These are phyloP conservation scores for Aspergillus tanneri DNA, from an alignment of 2,329 filamentous ascomycete species.

Conservation along the genomic window DNA sequence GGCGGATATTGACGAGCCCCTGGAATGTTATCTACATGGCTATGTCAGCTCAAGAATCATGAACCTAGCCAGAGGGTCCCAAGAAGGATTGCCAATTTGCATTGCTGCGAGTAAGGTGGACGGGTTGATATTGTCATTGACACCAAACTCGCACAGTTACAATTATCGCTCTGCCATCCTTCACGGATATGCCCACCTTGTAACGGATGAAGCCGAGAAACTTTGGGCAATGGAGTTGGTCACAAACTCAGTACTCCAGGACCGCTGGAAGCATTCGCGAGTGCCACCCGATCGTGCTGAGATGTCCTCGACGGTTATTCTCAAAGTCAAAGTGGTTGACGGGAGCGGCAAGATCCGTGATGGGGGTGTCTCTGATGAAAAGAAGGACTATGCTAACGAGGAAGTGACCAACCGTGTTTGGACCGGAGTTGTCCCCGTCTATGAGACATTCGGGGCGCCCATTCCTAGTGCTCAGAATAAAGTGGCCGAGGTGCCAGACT, in stretches of 20 bases:
- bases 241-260: constrained; percentile 69
- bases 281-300: constrained; percentile 71
- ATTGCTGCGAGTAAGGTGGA: constrained; percentile 73
- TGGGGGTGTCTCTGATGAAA: constrained; percentile 63
- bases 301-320: constrained; percentile 70
- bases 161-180: constrained; percentile 81
- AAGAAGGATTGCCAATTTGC: constrained; percentile 65
- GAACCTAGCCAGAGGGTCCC: constrained; percentile 55
- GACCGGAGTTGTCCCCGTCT: constrained; percentile 65
- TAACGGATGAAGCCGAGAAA: constrained; percentile 68
- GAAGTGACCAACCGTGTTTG: constrained; percentile 54
- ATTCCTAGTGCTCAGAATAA: constrained; percentile 60
- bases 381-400: constrained; percentile 51
- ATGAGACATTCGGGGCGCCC: constrained; percentile 63
- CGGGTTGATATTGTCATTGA: constrained; percentile 75
- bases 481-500: constrained; percentile 58
- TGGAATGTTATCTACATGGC: constrained; percentile 79
- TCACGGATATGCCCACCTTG: constrained; percentile 69
- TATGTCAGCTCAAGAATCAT: constrained; percentile 79
- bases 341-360: constrained; percentile 74
- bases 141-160: constrained; percentile 77
- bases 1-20: constrained; percentile 60
- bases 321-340: constrained; percentile 66
- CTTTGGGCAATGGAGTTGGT: constrained; percentile 75
- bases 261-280: constrained; percentile 68